Base-by-base conservation (phyloP, 768 basidiomycete species). In the Piloderma croceum region DNA sequence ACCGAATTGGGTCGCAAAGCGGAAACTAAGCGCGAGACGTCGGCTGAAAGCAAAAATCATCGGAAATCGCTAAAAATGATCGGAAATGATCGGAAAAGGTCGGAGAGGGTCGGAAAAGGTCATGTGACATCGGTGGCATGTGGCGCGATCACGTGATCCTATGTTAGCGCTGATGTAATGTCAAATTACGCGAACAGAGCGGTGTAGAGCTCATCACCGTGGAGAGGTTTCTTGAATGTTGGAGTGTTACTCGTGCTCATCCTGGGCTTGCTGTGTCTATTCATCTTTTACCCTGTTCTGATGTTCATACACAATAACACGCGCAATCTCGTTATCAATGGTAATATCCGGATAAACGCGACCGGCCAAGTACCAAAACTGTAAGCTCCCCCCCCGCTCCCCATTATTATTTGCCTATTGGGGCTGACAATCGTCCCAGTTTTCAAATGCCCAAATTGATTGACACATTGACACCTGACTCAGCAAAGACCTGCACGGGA, bases 211-310 rank as follows among this genome's bases (percentile, higher is more conserved):
- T n/a, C n/a, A n/a, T n/a, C n/a, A n/a, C n/a, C n/a, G n/a, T n/a
- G n/a, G n/a, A n/a, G n/a, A n/a, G n/a, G n/a, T n/a, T n/a, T 88
- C 3, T 45, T 75, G 44, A 96, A 96, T 63, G 58, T 94, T 36
- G 63, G 74, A 21, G 74, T 87, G 36, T 68, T 97, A 18, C 0
- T 82, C 24, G 1, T 81, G 15, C 69, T 96, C 49, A 64, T 87
- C 12, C 18, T 61, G 20, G 76, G 68, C 5, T 62, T 94, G 43
- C 60, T 94, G 39, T 61, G 62, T 24, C 74, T 96, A 6, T 94
- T 94, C 60, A 77, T 88, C 36, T 78, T 81, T 29, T 93, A 88
- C 56, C 92, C 93, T 3, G 75, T 94, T 24, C 38, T 70, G 34
- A 58, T 58, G 1, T 83, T 74, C 43, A 75, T 73, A 53, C 50